Evolutionary conservation across 192 early-diverging fungal genomes (phyloP), one percentile per base, ranked within the genome.

Genomic region (Lobosporangium transversale): DNA sequence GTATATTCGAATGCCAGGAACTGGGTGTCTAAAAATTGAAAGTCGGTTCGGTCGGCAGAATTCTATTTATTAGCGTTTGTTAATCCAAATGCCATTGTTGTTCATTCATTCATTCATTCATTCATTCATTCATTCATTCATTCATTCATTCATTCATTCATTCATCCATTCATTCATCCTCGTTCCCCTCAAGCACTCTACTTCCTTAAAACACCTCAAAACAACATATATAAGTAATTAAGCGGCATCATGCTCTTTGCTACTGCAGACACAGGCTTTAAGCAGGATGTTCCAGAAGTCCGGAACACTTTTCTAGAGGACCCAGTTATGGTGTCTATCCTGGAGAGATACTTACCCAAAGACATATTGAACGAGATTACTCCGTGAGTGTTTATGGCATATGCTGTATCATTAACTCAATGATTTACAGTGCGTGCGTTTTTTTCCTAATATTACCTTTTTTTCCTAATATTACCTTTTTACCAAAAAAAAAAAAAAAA

Each of bases 261-360:
- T 35, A 35, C 59, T 21, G 73, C 73, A 32, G 65, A 67, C 32
- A 48, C 58, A 5, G 73, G 73, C 0, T 76, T 76, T 23, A 76
- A 76, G 31, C 73, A 76, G 33, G 73, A 76, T 17, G 73, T 76
- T 12, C 73, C 64, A 18, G 53, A 67, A 15, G 42, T 45, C 27
- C 63, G 67, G 23, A 76, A 76, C 32, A 35, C 47, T 26, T 76
- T 67, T 32, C 53, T 76, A 2, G 83, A 84, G 10, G 84, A 89
- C 42, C 53, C 66, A 44, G 81, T 80, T 10, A 69, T 89, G 47
- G 62, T 82, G 44, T 73, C 80, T 14, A 78, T 89, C 21, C 78
- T 89, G 14, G 70, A 79, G 59, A 83, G 81, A 50, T 55, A 66
- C 42, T 33, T 89, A 1, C 88, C 87, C 12, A 26, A 37, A 12